Evolutionary conservation across 2,329 filamentous ascomycete genomes (phyloP), one percentile per base, ranked within the genome.

Genomic region (Lecanosticta acicola): DNA sequence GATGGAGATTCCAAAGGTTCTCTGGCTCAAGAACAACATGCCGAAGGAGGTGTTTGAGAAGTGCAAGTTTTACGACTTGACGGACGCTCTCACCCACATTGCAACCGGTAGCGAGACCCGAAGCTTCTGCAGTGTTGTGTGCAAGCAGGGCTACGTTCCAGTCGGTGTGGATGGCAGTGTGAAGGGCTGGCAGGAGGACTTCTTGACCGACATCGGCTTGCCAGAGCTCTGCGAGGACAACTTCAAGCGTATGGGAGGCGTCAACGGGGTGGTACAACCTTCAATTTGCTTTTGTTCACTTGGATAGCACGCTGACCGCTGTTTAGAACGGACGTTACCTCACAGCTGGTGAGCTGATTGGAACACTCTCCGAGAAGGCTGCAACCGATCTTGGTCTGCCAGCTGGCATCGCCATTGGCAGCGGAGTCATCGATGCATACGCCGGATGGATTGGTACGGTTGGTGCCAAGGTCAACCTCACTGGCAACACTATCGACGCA

Each of bases 21-120:
- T 97, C 47, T 98, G 93, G 93, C 77, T 98, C 64, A 97, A 97
- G 78, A 95, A 95, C 69, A 80, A 97, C 71, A 97, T 98, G 93
- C 85, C 93, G 2, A 77, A 85, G 45, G 87, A 95, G 60, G 75
- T 93, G 13, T 98, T 97, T 61, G 83, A 84, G 45, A 82, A 84
- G 51, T 96, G 90, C 81, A 96, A 95, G 69, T 98, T 98, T 65
- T 98, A 95, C 68, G 93, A 98, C 63, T 71, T 98, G 60, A 83
- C 83, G 0, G 93, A 98, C 69, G 93, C 89, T 10, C 76, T 98
- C 48, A 97, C 93, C 2, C 90, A 97, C 65, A 74, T 98, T 59
- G 93, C 93, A 26, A 97, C 93, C 7, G 91, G 90, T 16, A 87
- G 83, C 57, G 90, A 97, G 70, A 90, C 84, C 21, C 77, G 93